Base-by-base conservation (phyloP, 225 moss, liverwort and hornwort genomes). In the Ulota crispa region DNA sequence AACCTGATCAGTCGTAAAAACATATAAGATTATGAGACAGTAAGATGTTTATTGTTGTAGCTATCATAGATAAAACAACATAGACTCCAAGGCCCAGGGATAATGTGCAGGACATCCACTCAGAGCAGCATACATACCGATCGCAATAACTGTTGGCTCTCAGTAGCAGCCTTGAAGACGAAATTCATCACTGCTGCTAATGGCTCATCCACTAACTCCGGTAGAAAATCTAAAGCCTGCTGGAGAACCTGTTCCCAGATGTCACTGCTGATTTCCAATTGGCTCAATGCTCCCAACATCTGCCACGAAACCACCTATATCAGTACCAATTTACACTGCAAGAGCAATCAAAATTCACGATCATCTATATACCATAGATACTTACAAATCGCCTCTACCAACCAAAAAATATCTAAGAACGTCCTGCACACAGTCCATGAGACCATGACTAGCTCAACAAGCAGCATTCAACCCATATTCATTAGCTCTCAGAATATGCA, bases 261-360 rank as follows among this genome's bases (percentile, higher is more conserved):
- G 82, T 96, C 94, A 84, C 94, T 93, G 73, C 91, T 92, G 68
- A 99, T 94, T 81, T 96, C 99, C 91, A 99, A 88, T 82, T 99
- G 95, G 87, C 96, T 96, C 75, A 99, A 91, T 64, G 99, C 99
- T 92, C 94, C 99, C 75, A 99, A 92, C 88, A 99, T 95, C 99
- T 99, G 91, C 77, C 83, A 79, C 64, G 50, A 42, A 28, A 75
- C 59, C 64, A 65, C 50, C 47, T 61, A 61, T 36, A 23, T 69
- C 43, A 78, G 32, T 57, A 19, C n/a, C 14, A 55, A 72, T 42
- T 68, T 71, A 27, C 21, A 64, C 23, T 71, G 31, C 30, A 70
- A 19, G 23, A 68, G 32, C 20, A 73, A 37, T n/a, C 19, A 1
- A n/a, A 59, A 64, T 42, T 80, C 80, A 55, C 30, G 31, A 52